These are phyloP conservation scores for Dendrocalamus latiflorus DNA, from an alignment of 202 grass and related monocot genomes.

Conservation along the genomic window DNA sequence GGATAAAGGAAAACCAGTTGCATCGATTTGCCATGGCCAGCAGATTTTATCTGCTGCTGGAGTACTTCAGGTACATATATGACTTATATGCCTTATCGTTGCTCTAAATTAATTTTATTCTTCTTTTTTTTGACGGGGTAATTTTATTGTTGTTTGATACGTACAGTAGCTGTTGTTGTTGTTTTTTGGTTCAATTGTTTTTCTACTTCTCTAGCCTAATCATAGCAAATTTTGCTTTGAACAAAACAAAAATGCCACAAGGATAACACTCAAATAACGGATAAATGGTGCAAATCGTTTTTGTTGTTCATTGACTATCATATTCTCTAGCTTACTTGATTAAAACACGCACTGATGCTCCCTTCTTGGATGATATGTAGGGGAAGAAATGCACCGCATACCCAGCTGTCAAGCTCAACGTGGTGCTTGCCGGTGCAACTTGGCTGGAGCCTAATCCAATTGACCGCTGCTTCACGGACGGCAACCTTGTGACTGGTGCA, in stretches of 20 bases:
- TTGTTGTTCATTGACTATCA: too few species aligned
- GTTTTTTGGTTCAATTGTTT: not conserved
- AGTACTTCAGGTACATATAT: constrained; percentile 64
- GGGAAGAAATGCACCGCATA: too few species aligned
- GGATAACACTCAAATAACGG: not conserved
- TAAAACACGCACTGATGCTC: not conserved
- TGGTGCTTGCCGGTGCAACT: too few species aligned
- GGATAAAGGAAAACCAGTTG: constrained; percentile 63
- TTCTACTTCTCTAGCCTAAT: not conserved
- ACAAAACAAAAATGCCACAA: not conserved
- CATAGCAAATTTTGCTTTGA: not conserved
- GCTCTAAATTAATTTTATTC: not conserved
- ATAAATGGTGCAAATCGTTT: not conserved
- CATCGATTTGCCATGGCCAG: constrained; percentile 92
- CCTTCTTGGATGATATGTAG: not conserved
- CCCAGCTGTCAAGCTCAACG: too few species aligned
- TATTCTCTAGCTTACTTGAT: not conserved
- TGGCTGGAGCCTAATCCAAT: too few species aligned
- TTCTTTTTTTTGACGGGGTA: too few species aligned
- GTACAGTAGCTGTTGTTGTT: not conserved
- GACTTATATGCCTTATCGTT: not conserved
- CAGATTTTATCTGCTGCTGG: constrained; percentile 88
- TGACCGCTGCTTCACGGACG: too few species aligned
- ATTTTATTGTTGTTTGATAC: too few species aligned
- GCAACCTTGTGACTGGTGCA: too few species aligned